Percentiles rank a stretch among this genome's conserved stretches.
These are phyloP conservation scores for Solanum rostratum DNA, from an alignment of 257 asterid genomes.

Conservation along the genomic window DNA sequence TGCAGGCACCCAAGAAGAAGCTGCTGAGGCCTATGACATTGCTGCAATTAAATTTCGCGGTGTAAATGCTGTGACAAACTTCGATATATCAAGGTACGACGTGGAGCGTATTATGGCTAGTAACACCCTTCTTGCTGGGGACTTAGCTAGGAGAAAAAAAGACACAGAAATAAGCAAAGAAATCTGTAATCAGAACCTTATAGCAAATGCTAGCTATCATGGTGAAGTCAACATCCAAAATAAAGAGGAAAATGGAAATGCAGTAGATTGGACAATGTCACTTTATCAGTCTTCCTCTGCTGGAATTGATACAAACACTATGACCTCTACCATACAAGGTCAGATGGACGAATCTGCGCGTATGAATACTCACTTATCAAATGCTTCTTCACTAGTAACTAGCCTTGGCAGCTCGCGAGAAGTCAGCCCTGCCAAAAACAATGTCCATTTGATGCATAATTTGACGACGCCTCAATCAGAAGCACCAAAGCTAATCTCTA, in stretches of 20 bases:
- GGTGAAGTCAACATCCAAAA: not conserved
- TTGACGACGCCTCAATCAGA: slow-evolving; percentile 25
- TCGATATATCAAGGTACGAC: slow-evolving; percentile 66
- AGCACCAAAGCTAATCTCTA: slow-evolving; percentile 27
- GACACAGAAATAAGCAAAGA: slow-evolving; percentile 6
- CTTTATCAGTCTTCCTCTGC: slow-evolving; percentile 27
- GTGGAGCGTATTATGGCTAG: slow-evolving; percentile 80
- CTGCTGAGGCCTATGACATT: slow-evolving; percentile 95
- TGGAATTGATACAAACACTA: slow-evolving; percentile 17
- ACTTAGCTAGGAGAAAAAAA: slow-evolving; percentile 57
- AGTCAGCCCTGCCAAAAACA: slow-evolving; percentile 47
- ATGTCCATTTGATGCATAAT: slow-evolving; percentile 10
- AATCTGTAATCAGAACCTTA: not conserved
- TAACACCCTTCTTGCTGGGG: slow-evolving; percentile 68
- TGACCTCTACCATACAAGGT: slow-evolving; percentile 5
- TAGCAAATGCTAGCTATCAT: not conserved
- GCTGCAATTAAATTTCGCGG: slow-evolving; percentile 95
- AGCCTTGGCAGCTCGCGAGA: slow-evolving; percentile 56
- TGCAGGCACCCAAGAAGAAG: slow-evolving; percentile 95
- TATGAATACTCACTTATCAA: slow-evolving; percentile 22
- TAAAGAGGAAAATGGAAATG: slow-evolving; percentile 7
- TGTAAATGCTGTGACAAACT: slow-evolving; percentile 80
- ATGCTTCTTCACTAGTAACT: slow-evolving; percentile 38
- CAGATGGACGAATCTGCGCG: slow-evolving; percentile 14
- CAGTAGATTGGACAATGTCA: slow-evolving; percentile 41